These are phyloP conservation scores for Coprinopsis marcescibilis DNA, from an alignment of 768 basidiomycete species.

Conservation along the genomic window DNA sequence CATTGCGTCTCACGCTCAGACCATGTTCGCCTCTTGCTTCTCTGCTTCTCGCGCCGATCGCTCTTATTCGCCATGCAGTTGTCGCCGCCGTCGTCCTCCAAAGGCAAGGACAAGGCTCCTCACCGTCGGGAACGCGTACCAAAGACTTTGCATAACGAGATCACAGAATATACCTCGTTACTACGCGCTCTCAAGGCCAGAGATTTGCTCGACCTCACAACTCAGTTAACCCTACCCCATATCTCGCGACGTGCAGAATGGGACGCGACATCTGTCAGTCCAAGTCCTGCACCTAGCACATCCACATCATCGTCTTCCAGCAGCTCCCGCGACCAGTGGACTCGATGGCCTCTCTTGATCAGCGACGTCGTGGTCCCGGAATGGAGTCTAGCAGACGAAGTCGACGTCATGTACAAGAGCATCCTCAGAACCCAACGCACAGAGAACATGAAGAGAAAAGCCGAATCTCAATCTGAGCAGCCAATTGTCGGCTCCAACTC, in stretches of 20 bases:
- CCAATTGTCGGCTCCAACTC: constrained; percentile 8
- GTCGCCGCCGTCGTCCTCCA: neutral
- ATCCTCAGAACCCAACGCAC: constrained; percentile 24
- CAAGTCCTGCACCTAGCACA: too few relatives aligned
- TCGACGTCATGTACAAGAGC: constrained; percentile 40
- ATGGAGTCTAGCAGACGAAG: constrained; percentile 68
- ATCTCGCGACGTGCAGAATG: neutral
- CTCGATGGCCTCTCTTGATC: constrained; percentile 66
- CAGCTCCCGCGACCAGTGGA: constrained; percentile 64
- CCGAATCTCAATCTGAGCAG: constrained; percentile 8
- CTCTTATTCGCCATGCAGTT: too few relatives aligned
- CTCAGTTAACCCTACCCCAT: neutral
- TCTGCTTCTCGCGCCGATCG: too few relatives aligned
- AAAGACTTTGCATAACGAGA: constrained; percentile 7
- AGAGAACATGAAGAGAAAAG: constrained; percentile 6
- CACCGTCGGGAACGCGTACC: constrained; percentile 3
- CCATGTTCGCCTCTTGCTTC: neutral
- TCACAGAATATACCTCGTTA: constrained; percentile 14
- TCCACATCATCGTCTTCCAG: constrained; percentile 12
- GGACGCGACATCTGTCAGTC: neutral
- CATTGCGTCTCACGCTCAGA: constrained; percentile 25
- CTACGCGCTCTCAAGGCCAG: constrained; percentile 11
- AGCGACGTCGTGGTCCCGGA: constrained; percentile 61
- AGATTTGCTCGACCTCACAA: constrained; percentile 7
- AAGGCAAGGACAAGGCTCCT: neutral